Base-by-base conservation (phyloP, 202 grass and related monocot genomes). In the Saccharum hybrid region DNA sequence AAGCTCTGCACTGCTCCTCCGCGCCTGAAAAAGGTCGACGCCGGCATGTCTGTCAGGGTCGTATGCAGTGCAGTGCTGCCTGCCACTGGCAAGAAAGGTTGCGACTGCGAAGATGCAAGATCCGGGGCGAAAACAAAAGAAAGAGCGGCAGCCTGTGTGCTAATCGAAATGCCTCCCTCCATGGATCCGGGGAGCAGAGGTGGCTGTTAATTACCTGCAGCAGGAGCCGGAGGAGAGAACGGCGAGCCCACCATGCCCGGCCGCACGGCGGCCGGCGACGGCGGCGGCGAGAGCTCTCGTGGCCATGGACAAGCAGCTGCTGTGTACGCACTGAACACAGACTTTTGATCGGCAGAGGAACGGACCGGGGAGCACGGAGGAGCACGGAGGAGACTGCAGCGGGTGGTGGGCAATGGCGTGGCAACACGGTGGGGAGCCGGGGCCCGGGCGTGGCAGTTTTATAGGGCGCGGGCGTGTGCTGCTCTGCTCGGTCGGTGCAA, bases 251-350 rank as follows among this genome's bases (percentile, higher is more conserved):
- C 4, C 34, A 5, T 36, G 34, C 34, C 4, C 3, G 4, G 68
- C 49, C 0, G 49, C 8, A 15, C 81, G 60, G 61, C 83, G 61
- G 39, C 28, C 78, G 21, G 68, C 18, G 70, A 18, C 70, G 37
- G 46, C 54, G 7, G 66, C 46, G 1, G 81, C 6, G 30, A 90
- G 68, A 0, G 68, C 61, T 38, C 61, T 81, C 3, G 79, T 76
- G 31, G 84, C 88, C 83, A 86, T 86, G 61, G 14, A 12, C 42
- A 14, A 15, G 46, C 26, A 26, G 26, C 26, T 26, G 26, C 26
- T 26, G 26, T 26, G 26, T 26, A 26, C 33, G 33, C 1, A 26
- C 26, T 26, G 26, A 26, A 1, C 26, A 26, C 26, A 26, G 26
- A 26, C 26, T 26, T 26, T 26, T 26, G 26, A 26, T 26, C 26